Evolutionary conservation across 1,284 basidiomycete species (phyloP), one percentile per base, ranked within the genome.

Genomic region (Malassezia yamatoensis): DNA sequence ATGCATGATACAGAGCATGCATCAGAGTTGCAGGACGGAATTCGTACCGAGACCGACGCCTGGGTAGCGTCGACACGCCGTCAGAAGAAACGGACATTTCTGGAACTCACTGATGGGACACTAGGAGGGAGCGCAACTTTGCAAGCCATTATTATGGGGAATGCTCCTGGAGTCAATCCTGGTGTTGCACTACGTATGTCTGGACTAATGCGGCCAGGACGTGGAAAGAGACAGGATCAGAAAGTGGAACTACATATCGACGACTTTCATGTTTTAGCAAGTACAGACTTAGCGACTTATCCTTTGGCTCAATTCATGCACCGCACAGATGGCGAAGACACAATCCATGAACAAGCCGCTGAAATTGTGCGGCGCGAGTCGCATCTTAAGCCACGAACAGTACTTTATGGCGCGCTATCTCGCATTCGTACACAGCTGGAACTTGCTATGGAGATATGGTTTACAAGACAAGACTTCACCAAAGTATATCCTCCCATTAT

Each of bases 401-500:
- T 44, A 9, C 55, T 42, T 32, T 53, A 48, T 34, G 50, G 32
- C 5, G 55, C 55, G 24, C 13, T 58, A 3, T 33, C 42, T 5
- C 55, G 55, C 18, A 58, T 51, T n/a, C 55, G 55, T 32, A 16
- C 48, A 6, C 55, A 51, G 8, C 39, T 58, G 24, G 55, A 58
- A 41, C 43, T 24, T 32, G 55, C 44, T 13, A 52, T 58, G 37
- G 49, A 34, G 16, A 35, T 32, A 12, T 58, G 44, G 44, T 51
- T 52, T 18, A 40, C 18, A 2, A 20, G 38, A 15, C 80, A 87
- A 76, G 87, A 84, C 33, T 96, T 94, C 74, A 77, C 80, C 44
- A 83, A 87, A 65, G 80, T 83, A 15, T 85, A 93, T 64, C 86
- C 90, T 0, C 93, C 94, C 0, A 80, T 96, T 41, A 78, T 96